These are phyloP conservation scores for Yamadazyma mexicana DNA, from an alignment of 1,139 yeast genomes.

Conservation along the genomic window DNA sequence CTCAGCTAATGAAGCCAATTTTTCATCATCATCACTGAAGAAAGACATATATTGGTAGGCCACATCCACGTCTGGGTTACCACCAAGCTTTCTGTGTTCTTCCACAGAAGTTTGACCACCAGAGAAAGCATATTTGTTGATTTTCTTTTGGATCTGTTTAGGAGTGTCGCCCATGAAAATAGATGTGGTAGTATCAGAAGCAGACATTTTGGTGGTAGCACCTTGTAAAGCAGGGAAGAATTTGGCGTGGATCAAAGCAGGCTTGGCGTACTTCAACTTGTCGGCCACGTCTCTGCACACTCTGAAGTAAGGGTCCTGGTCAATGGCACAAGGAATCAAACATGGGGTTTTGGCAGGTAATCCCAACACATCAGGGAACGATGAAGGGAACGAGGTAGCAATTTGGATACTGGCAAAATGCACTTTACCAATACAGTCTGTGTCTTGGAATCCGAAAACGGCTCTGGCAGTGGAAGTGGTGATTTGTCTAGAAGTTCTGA, in stretches of 20 bases:
- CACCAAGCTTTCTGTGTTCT: conserved; percentile 87
- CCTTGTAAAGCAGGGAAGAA: conserved; percentile 99
- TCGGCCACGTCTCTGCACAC: conserved; percentile 97
- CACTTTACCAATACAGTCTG: conserved; percentile 90
- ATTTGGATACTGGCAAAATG: conserved; percentile 97
- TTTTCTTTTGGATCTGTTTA: conserved; percentile 88
- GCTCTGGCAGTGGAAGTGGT: conserved; percentile 95
- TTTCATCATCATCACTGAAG: conserved; percentile 85
- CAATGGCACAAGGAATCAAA: conserved; percentile 98
- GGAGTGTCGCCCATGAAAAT: conserved; percentile 95
- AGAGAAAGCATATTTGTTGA: conserved; percentile 94
- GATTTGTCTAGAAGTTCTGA: conserved; percentile 90
- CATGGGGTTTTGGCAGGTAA: conserved; percentile 87
- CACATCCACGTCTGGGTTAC: conserved; percentile 94
- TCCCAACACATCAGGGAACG: conserved; percentile 92
- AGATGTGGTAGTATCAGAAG: conserved; percentile 75
- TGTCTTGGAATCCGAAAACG: conserved; percentile 95
- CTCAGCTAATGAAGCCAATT: conserved; percentile 60
- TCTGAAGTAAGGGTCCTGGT: conserved; percentile 97
- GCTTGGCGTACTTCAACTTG: conserved; percentile 86
- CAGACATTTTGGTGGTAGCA: conserved; percentile 95
- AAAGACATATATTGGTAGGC: conserved; percentile 91
- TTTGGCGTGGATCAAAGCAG: conserved; percentile 88
- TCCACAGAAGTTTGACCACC: conserved; percentile 91
- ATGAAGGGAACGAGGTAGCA: conserved; percentile 92